These are phyloP conservation scores for Penicillium sp. DNA, from an alignment of 2,329 filamentous ascomycete species.

Conservation along the genomic window DNA sequence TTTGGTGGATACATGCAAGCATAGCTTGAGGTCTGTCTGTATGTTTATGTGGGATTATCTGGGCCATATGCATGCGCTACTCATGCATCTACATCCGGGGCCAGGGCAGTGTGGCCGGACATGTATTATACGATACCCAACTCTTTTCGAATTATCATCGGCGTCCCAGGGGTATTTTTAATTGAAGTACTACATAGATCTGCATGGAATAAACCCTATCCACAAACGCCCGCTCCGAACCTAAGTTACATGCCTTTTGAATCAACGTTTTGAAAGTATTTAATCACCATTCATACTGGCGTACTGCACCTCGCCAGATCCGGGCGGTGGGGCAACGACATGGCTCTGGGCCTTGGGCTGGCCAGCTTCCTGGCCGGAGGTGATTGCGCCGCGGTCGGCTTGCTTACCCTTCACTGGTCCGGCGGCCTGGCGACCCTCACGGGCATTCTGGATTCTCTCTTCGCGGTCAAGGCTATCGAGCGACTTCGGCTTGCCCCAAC, in stretches of 20 bases:
- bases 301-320: conserved; percentile 76
- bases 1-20: neutral
- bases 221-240: conserved; percentile 38
- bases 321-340: conserved; percentile 75
- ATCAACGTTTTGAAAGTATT: conserved; percentile 32
- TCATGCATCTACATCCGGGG: neutral
- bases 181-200: conserved; percentile 27
- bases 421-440: conserved; percentile 69
- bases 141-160: conserved; percentile 33
- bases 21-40: neutral
- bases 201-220: conserved; percentile 30
- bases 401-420: conserved; percentile 46
- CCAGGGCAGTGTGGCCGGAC: conserved; percentile 11
- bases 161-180: conserved; percentile 37
- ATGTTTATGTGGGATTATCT: neutral
- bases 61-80: neutral
- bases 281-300: conserved; percentile 82
- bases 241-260: conserved; percentile 30
- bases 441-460: conserved; percentile 76
- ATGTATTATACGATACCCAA: conserved; percentile 45
- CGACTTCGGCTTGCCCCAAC: conserved; percentile 91
- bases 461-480: conserved; percentile 90
- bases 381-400: conserved; percentile 34
- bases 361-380: conserved; percentile 46
- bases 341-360: conserved; percentile 40